phyloP scores from a whole-genome alignment of 352 stramenopile genomes.

The Phytophthora foliorum region DNA sequence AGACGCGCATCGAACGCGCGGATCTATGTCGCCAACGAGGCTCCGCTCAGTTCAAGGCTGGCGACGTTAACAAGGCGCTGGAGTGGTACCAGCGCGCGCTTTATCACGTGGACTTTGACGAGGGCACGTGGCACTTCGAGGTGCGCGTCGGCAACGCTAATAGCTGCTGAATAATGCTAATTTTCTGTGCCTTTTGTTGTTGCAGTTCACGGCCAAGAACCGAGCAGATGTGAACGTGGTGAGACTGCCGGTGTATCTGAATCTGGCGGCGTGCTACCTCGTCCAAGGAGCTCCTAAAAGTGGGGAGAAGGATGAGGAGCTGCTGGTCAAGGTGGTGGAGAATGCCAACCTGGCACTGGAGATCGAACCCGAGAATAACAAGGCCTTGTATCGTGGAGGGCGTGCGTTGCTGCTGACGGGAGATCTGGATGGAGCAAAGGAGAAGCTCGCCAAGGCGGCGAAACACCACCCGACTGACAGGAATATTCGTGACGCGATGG shows the following conservation, averaged over 20 bases:
- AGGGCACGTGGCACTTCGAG: slow-evolving; percentile 89
- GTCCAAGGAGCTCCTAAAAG: slow-evolving; percentile 48
- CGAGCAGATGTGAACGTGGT: slow-evolving; percentile 77
- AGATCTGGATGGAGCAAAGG: slow-evolving; percentile 63
- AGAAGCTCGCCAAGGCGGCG: slow-evolving; percentile 74
- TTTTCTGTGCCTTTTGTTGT: background rate
- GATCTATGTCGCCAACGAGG: slow-evolving; percentile 72
- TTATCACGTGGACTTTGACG: slow-evolving; percentile 87
- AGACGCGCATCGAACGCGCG: slow-evolving; percentile 79
- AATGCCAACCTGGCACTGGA: slow-evolving; percentile 73
- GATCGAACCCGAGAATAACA: slow-evolving; percentile 84
- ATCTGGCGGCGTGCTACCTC: slow-evolving; percentile 83
- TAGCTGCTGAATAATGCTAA: background rate
- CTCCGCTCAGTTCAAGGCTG: slow-evolving; percentile 65
- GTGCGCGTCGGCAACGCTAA: slow-evolving; percentile 25
- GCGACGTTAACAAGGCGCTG: slow-evolving; percentile 56
- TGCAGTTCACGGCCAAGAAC: slow-evolving; percentile 78
- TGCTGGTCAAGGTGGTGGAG: slow-evolving; percentile 63
- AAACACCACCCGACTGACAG: slow-evolving; percentile 73
- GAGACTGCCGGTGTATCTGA: slow-evolving; percentile 81
- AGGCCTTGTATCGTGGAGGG: slow-evolving; percentile 85
- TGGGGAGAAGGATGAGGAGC: slow-evolving; percentile 39
- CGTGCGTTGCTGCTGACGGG: slow-evolving; percentile 66
- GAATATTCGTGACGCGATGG: slow-evolving; percentile 70
- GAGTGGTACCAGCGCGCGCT: slow-evolving; percentile 83